Evolutionary conservation across 164 flowering plant species (phyloP), one percentile per base, ranked within the genome.

Genomic region (Buxus sempervirens): DNA sequence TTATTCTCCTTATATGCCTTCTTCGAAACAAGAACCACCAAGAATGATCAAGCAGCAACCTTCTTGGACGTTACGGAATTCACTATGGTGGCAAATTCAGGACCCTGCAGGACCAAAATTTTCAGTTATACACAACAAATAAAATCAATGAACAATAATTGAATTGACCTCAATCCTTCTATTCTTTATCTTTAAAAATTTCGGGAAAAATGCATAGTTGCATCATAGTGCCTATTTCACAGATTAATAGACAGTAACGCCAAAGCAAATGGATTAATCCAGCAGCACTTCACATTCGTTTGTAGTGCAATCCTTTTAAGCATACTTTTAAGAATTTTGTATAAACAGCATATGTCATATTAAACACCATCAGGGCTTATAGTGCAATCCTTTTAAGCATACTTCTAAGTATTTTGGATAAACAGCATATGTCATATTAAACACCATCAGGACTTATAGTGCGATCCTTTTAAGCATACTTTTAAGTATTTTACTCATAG

Each of bases 41-140:
- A 45, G 22, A 16, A 42, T 32, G 38, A 69, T 89, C 83, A 89
- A 63, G 93, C 94, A 65, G 89, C 85, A 70, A 91, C 97, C 80
- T 90, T 94, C 89, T 94, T 94, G 48, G 91, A 75, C 54, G 97
- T 91, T 41, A 90, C 98, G 18, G 98, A 87, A 76, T 94, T 90
- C 74, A 88, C 82, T 58, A 94, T 94, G 53, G 88, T 83, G 1
- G 97, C 94, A 69, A 94, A 94, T 72, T 94, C 97, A 54, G 92
- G 93, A 63, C 97, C 97, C 98, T 94, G 81, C 70, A 78, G 54
- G 48, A 74, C 7, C 58, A 67, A 67, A 54, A 45, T 45, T 45
- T 10, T 15, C 14, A 15, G 12, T 25, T 25, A 16, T 22, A 22
- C 21, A 57, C 15, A 3, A 57, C 25, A 57, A 57, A 12, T 14